phyloP scores from a whole-genome alignment of 139 green algal species.

The Haematococcus sp. region DNA sequence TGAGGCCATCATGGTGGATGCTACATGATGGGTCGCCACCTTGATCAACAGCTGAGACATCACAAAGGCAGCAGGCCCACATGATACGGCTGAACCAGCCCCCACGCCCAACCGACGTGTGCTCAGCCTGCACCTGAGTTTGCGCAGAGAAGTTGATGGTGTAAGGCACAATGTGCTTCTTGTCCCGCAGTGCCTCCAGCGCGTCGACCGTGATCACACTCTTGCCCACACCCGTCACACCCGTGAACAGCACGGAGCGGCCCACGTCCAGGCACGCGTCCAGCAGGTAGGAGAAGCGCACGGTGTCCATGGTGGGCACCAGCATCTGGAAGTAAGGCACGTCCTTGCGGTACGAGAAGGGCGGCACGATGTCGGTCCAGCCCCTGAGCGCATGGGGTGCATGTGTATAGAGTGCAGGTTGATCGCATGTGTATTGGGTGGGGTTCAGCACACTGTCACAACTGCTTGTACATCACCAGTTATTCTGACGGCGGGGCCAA shows the following conservation, averaged over 20 bases:
- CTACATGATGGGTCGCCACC: too few relatives aligned
- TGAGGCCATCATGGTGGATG: too few relatives aligned
- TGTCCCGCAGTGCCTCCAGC: constrained; percentile 47
- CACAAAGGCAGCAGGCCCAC: too few relatives aligned
- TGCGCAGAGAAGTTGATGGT: constrained; percentile 83
- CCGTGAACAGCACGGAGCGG: constrained; percentile 70
- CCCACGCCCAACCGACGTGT: too few relatives aligned
- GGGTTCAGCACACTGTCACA: too few relatives aligned
- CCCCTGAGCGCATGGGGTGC: background rate
- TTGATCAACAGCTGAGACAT: too few relatives aligned
- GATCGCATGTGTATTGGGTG: too few relatives aligned
- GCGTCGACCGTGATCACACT: constrained; percentile 58
- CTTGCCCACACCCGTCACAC: constrained; percentile 79
- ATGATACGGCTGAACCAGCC: too few relatives aligned
- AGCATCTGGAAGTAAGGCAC: constrained; percentile 80
- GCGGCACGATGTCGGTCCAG: constrained; percentile 64
- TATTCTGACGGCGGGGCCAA: too few relatives aligned
- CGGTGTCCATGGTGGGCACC: constrained; percentile 78
- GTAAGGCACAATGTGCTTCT: constrained; percentile 56
- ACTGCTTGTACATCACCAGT: too few relatives aligned
- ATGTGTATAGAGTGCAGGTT: too few relatives aligned
- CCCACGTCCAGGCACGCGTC: constrained; percentile 63
- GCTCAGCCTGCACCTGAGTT: constrained; percentile 57
- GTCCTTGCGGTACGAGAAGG: constrained; percentile 70
- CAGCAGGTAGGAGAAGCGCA: constrained; percentile 64